These are phyloP conservation scores for Flaveria robusta DNA, from an alignment of 129 eudicot species.

Conservation along the genomic window DNA sequence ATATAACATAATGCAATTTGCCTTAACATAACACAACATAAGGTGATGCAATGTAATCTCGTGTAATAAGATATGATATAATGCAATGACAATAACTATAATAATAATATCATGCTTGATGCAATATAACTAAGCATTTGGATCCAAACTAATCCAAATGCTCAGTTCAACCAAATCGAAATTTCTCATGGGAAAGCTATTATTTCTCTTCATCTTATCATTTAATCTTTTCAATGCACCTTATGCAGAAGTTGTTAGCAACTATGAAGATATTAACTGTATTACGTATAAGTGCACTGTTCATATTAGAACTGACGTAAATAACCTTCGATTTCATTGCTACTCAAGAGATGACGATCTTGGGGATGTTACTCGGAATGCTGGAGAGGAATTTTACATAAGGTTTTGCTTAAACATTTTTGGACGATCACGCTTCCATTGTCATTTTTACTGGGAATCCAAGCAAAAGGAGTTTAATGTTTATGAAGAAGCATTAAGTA, in stretches of 20 bases:
- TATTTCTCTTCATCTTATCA: neutral
- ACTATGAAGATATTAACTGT: neutral
- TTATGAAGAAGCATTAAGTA: neutral
- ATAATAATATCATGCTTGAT: neutral
- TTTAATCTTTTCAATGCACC: neutral
- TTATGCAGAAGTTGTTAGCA: neutral
- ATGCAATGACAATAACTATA: too few relatives aligned
- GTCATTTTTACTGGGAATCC: neutral
- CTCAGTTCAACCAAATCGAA: neutral
- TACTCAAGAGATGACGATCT: constrained; percentile 3
- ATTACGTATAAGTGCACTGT: neutral
- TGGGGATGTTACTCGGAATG: neutral
- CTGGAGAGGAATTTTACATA: neutral
- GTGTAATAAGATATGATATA: neutral
- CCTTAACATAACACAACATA: too few relatives aligned
- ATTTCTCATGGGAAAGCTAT: neutral
- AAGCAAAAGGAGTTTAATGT: neutral
- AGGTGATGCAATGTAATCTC: too few relatives aligned
- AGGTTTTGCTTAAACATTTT: neutral
- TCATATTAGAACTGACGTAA: neutral
- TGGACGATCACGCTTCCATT: neutral
- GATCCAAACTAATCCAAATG: neutral
- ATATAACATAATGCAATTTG: too few relatives aligned
- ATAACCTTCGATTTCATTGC: neutral
- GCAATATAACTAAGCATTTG: neutral